These are phyloP conservation scores for Diaporthe sp. DNA, from an alignment of 2,329 filamentous ascomycete species.

Conservation along the genomic window DNA sequence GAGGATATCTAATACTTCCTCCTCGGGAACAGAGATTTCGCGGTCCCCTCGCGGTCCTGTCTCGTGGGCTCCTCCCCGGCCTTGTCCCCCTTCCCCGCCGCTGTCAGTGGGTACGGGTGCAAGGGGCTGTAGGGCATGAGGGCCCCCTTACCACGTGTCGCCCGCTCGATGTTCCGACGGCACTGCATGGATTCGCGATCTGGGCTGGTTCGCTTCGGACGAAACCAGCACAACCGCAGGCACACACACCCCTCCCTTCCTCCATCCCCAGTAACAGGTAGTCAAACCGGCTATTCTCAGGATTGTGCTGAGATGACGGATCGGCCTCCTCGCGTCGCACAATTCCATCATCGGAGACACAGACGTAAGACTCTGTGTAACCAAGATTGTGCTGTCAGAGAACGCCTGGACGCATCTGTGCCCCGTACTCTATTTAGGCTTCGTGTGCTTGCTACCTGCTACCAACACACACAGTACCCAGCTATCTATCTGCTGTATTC, in stretches of 20 bases:
- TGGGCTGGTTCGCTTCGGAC: conserved; percentile 24
- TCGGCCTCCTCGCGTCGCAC: conserved; percentile 26
- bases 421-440: conserved; percentile 31
- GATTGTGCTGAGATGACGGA: conserved; percentile 25
- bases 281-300: conserved; percentile 20
- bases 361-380: conserved; percentile 11
- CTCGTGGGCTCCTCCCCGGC: conserved; percentile 16
- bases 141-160: conserved; percentile 27
- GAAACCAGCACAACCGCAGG: conserved; percentile 2
- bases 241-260: background rate
- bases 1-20: conserved; percentile 10
- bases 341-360: conserved; percentile 23
- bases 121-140: conserved; percentile 9
- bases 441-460: conserved; percentile 22
- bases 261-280: background rate
- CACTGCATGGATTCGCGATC: conserved; percentile 31
- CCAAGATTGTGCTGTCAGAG: conserved; percentile 20
- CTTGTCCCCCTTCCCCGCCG: conserved; percentile 8
- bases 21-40: conserved; percentile 23
- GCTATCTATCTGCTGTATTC: background rate
- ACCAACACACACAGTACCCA: background rate
- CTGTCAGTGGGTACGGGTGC: conserved; percentile 8
- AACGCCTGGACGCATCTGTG: conserved; percentile 13
- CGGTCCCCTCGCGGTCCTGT: background rate
- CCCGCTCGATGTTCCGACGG: conserved; percentile 30